Conservation (phyloP, 768 basidiomycete species). For the Psilocybe cubensis region DNA sequence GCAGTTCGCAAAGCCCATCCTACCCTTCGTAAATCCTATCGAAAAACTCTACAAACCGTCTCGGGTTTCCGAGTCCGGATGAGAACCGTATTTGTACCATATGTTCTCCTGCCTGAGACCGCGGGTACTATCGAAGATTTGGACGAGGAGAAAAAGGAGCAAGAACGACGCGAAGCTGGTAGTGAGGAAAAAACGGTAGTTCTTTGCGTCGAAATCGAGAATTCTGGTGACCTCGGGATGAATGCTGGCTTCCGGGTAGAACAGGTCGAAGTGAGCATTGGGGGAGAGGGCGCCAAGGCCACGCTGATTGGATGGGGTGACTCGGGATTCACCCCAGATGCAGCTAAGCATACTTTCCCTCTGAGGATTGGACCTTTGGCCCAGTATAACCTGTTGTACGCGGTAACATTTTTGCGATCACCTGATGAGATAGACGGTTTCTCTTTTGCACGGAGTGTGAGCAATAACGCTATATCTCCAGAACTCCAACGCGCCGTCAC, state of each 20-base stretch:
- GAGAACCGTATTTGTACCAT: conserved; percentile 93
- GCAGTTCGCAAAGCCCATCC: conserved; percentile 54
- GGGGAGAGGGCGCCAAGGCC: conserved; percentile 61
- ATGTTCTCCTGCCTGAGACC: conserved; percentile 65
- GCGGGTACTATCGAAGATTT: conserved; percentile 27
- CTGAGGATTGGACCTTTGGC: conserved; percentile 70
- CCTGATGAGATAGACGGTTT: conserved; percentile 59
- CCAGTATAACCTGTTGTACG: conserved; percentile 89
- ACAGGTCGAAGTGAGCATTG: conserved; percentile 72
- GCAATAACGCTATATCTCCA: conserved; percentile 23
- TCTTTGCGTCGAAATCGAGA: conserved; percentile 91
- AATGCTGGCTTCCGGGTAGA: conserved; percentile 77
- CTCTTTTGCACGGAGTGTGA: conserved; percentile 32
- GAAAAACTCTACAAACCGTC: conserved; percentile 76
- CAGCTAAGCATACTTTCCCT: conserved; percentile 62
- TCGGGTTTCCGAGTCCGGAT: conserved; percentile 90
- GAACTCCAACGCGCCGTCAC: conserved; percentile 78
- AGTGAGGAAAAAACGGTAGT: conserved; percentile 85
- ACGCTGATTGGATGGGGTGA: conserved; percentile 61
- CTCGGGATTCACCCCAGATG: conserved; percentile 47
- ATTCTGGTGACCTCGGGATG: conserved; percentile 65
- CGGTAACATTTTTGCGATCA: conserved; percentile 78
- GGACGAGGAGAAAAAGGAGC: conserved; percentile 50
- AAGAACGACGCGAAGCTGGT: conserved; percentile 65
- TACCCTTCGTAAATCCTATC: conserved; percentile 84